phyloP scores from a whole-genome alignment of 805 yeast species.

The Blastobotrys robertii region DNA sequence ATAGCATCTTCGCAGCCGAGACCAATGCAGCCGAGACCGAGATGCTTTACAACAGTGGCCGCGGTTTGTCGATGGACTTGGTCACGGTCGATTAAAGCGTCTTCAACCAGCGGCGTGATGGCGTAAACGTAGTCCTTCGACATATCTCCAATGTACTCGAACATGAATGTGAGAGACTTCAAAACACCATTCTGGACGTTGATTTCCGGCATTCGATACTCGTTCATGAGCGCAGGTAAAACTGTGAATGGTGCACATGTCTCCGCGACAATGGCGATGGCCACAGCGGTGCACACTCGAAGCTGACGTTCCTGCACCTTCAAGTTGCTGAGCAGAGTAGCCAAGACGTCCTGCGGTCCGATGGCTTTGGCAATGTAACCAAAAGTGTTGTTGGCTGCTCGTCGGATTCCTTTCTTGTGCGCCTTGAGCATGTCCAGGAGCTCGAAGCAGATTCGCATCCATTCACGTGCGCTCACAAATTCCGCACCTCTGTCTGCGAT shows the following conservation, averaged over 20 bases:
- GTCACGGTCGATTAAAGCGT: conserved; percentile 84
- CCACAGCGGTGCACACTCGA: conserved; percentile 95
- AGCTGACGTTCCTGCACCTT: conserved; percentile 92
- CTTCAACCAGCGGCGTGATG: conserved; percentile 68
- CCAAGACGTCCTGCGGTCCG: conserved; percentile 92
- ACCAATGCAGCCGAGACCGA: conserved; percentile 73
- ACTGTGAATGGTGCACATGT: conserved; percentile 89
- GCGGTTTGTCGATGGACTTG: conserved; percentile 94
- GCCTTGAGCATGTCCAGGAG: conserved; percentile 81
- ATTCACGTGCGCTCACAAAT: conserved; percentile 79
- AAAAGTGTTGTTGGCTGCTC: conserved; percentile 82
- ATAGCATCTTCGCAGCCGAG: conserved; percentile 72
- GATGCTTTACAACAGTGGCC: conserved; percentile 71
- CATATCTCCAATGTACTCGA: conserved; percentile 80
- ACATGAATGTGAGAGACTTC: conserved; percentile 81
- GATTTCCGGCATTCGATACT: conserved; percentile 81
- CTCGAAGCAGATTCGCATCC: conserved; percentile 95
- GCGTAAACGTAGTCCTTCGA: conserved; percentile 77
- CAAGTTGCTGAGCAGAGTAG: conserved; percentile 70
- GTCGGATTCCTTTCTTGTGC: conserved; percentile 61
- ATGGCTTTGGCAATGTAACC: conserved; percentile 85
- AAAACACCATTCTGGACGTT: conserved; percentile 94
- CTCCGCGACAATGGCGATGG: conserved; percentile 93
- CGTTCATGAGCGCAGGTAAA: conserved; percentile 90
- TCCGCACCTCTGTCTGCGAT: conserved; percentile 77